These are phyloP conservation scores for Penicillium herquei DNA, from an alignment of 495 filamentous ascomycete genomes.

Conservation along the genomic window DNA sequence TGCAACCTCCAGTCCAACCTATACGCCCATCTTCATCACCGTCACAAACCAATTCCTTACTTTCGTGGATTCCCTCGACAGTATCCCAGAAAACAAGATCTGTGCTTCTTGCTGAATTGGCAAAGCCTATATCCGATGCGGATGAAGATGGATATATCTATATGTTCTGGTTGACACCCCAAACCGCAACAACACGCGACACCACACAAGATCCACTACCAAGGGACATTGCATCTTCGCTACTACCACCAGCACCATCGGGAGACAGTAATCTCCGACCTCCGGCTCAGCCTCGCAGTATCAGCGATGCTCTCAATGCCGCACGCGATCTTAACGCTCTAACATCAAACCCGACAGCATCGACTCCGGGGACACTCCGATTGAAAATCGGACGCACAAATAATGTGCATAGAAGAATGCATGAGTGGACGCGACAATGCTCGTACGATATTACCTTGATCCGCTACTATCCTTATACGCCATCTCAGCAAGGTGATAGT, in stretches of 20 bases:
- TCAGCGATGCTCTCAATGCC: constrained; percentile 61
- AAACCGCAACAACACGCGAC: constrained; percentile 36
- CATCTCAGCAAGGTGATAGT: too few species aligned
- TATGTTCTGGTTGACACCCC: constrained; percentile 86
- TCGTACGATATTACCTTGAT: constrained; percentile 81
- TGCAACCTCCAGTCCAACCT: constrained; percentile 12
- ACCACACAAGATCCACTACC: constrained; percentile 40
- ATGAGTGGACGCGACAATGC: constrained; percentile 92
- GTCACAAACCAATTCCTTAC: constrained; percentile 47
- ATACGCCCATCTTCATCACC: constrained; percentile 25
- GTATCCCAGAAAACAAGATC: constrained; percentile 65
- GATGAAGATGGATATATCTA: constrained; percentile 96
- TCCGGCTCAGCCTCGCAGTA: constrained; percentile 49
- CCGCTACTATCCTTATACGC: constrained; percentile 84
- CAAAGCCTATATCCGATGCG: constrained; percentile 71
- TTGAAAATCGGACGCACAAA: constrained; percentile 90
- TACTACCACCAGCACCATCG: constrained; percentile 47
- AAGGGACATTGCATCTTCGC: constrained; percentile 55
- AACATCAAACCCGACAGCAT: constrained; percentile 28
- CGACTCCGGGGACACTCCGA: constrained; percentile 55
- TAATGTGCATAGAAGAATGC: constrained; percentile 87
- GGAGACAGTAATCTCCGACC: constrained; percentile 18
- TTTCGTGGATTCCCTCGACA: constrained; percentile 64
- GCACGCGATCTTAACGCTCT: constrained; percentile 51
- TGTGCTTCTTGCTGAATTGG: constrained; percentile 67